Base-by-base conservation (phyloP, 306 rosid species). In the Pachyrhizus erosus region DNA sequence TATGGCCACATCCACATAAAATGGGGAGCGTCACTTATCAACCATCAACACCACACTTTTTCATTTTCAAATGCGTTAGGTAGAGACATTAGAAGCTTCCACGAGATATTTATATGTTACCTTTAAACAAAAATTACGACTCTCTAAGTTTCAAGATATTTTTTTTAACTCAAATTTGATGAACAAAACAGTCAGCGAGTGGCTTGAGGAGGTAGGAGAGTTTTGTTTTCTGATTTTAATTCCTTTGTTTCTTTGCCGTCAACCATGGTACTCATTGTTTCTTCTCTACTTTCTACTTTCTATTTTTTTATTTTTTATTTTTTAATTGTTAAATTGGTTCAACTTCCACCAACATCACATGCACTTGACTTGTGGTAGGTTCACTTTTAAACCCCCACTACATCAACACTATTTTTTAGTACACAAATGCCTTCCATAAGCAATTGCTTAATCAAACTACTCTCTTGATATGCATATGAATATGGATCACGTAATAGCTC, bases 41-140 rank as follows among this genome's bases (percentile, higher is more conserved):
- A 70, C 73, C 10, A 70, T 65, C 81, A 20, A 5, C 39, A 5
- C 64, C 40, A 2, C 42, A 17, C 52, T 83, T 77, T 26, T 51
- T 52, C 74, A 71, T 83, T 77, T 77, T 83, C 79, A 71, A 83
- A 70, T 20, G 76, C 29, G 83, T 71, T 84, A 51, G 87, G 87
- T 84, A 49, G 45, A 51, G 13, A 84, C 83, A 64, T 24, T 78
- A 64, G 87, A 83, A 84, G 43, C 83, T 84, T 84, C 80, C 76
- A 42, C 5, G 3, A 52, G 64, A 84, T 71, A 34, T 62, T 81
- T 74, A 42, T 66, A 55, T 74, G 17, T 34, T 55, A 23, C 39
- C n/a, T 57, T 55, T 23, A 37, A 70, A 70, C 27, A 20, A 23
- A 29, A 64, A 34, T 74, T 81, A 39, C 68, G 2, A 42, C 29